Evolutionary conservation across 140 eudicot genomes (phyloP), one percentile per base, ranked within the genome.

Genomic region (Erigeron philadelphicus): DNA sequence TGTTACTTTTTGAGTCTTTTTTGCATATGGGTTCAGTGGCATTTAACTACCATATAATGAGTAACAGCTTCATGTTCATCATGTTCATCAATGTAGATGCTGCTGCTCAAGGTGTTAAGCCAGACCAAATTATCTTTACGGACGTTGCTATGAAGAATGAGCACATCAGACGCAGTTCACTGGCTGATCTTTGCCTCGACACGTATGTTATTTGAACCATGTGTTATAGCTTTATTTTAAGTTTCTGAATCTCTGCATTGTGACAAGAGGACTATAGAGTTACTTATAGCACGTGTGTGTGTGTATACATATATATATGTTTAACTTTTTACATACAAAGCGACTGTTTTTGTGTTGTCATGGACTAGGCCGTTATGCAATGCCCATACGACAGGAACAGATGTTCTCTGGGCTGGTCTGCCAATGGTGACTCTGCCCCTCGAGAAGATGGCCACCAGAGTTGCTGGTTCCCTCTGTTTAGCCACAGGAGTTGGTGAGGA

Each of bases 391-490:
- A 92, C 98, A 11, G 98, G 98, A 38, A 92, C 98, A 12, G 98
- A 92, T 78, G 86, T 92, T 77, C 95, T 92, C 57, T 92, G 98
- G 98, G 98, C 98, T 67, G 98, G 98, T 80, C 68, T 92, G 41
- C 98, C 98, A 8, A 89, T 92, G 96, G 78, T 93, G 70, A 93
- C 98, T 31, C 95, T 86, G 54, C 98, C 98, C 67, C 96, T 93
- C 9, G 96, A 93, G 86, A 93, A 93, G 77, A 93, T 93, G 98
- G 98, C 98, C 0, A 93, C 96, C 17, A 86, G 98, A 78, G 98
- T 93, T 48, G 98, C 98, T 66, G 96, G 98, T 70, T 93, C 98
- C 16, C 86, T 89, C 31, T 93, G 98, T 67, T 72, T 86, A 68
- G 93, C 98, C 58, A 87, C 98, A 21, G 98, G 88, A 63, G 74